These are phyloP conservation scores for Termitomyces sp. DNA, from an alignment of 768 basidiomycete species.

Conservation along the genomic window DNA sequence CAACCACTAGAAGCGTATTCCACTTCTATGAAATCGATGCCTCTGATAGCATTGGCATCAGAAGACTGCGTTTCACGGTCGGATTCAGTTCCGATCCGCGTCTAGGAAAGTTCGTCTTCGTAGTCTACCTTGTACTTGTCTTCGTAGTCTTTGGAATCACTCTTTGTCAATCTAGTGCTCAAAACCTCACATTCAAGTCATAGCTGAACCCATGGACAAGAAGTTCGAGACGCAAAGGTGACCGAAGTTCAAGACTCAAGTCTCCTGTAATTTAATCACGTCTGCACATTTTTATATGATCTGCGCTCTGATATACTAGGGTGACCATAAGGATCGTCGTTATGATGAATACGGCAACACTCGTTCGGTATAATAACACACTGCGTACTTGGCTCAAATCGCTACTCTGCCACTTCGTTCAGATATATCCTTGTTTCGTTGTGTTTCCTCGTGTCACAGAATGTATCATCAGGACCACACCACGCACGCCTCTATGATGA, in stretches of 20 bases:
- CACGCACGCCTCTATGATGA: not conserved
- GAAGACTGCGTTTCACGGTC: not conserved
- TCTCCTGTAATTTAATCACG: not conserved
- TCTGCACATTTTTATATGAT: not conserved
- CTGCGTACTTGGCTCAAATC: not conserved
- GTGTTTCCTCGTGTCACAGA: not conserved
- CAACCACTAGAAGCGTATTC: not conserved
- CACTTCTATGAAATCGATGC: not conserved
- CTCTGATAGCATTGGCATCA: not conserved
- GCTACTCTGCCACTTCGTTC: not conserved
- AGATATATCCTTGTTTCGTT: not conserved
- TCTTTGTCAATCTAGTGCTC: not conserved
- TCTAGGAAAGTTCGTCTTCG: not conserved
- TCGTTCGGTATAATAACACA: not conserved
- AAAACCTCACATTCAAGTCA: not conserved
- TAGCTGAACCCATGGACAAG: not conserved
- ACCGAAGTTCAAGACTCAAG: not conserved
- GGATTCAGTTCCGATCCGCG: not conserved
- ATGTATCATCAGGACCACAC: not conserved
- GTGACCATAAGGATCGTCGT: not conserved
- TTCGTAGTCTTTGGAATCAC: not conserved
- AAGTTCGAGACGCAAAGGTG: not conserved
- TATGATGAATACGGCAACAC: not conserved
- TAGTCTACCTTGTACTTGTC: not conserved
- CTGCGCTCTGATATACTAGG: not conserved